phyloP scores from a whole-genome alignment of 345 rosid genomes.

The Gossypium australe region DNA sequence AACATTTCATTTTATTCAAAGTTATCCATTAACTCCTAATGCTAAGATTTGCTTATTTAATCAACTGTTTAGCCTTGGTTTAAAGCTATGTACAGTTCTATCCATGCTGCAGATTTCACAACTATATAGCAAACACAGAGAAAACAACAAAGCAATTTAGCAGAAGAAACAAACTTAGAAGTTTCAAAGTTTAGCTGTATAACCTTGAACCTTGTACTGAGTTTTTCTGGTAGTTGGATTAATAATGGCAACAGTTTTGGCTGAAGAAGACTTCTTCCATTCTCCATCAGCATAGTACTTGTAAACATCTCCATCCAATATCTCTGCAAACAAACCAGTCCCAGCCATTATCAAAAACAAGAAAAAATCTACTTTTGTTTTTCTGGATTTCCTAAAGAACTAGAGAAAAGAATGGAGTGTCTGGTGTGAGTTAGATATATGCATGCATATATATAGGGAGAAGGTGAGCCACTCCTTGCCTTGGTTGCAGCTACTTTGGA shows the following conservation, averaged over 20 bases:
- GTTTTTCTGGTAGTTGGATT: slow-evolving; percentile 82
- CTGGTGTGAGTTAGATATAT: slow-evolving; percentile 18
- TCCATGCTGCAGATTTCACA: background rate
- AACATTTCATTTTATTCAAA: background rate
- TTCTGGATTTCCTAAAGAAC: background rate
- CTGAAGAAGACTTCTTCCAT: slow-evolving; percentile 81
- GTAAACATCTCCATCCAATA: slow-evolving; percentile 78
- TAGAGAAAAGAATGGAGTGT: slow-evolving; percentile 7
- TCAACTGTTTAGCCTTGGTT: no score
- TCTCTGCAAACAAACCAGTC: slow-evolving; percentile 67
- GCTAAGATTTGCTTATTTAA: no score
- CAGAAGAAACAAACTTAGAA: background rate
- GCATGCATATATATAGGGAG: slow-evolving; percentile 22
- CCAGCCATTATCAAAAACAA: slow-evolving; percentile 57
- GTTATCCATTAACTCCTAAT: background rate
- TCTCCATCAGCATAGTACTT: slow-evolving; percentile 81
- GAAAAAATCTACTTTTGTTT: background rate
- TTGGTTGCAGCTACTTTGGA: slow-evolving; percentile 8
- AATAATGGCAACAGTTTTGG: slow-evolving; percentile 70
- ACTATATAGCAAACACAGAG: background rate
- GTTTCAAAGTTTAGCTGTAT: background rate
- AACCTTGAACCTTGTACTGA: slow-evolving; percentile 96
- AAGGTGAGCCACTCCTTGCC: slow-evolving; percentile 32
- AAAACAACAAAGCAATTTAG: background rate
- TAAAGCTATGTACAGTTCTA: background rate